Conservation (phyloP, 1,284 basidiomycete genomes). For the Rhizopogon parksii region DNA sequence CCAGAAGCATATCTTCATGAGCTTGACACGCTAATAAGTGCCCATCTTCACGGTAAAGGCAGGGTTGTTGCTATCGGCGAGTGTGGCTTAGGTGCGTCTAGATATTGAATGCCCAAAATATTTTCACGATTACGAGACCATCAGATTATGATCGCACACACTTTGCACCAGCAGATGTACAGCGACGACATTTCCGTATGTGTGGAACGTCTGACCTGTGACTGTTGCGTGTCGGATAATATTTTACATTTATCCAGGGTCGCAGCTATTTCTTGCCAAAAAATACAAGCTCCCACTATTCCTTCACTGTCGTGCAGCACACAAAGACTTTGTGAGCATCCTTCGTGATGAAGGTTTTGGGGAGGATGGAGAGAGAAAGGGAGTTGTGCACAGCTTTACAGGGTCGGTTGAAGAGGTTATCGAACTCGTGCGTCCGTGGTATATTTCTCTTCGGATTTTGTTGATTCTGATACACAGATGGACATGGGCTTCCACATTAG, state of each 20-base stretch:
- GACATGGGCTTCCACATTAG: constrained; percentile 68
- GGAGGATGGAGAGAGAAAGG: constrained; percentile 55
- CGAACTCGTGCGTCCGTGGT: constrained; percentile 52
- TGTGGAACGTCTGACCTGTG: constrained; percentile 2
- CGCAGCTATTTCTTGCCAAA: constrained; percentile 66
- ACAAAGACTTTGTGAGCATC: constrained; percentile 66
- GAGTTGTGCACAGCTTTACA: constrained; percentile 86
- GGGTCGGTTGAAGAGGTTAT: constrained; percentile 61
- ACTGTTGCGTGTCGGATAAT: background rate
- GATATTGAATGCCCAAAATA: background rate
- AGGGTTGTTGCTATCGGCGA: constrained; percentile 78
- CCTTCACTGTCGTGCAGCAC: constrained; percentile 77
- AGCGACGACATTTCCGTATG: constrained; percentile 64
- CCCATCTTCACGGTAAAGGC: constrained; percentile 49
- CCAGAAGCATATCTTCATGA: constrained; percentile 59
- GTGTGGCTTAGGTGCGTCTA: constrained; percentile 69
- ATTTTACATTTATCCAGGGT: constrained; percentile 27
- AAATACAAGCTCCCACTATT: constrained; percentile 76
- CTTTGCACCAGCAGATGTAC: constrained; percentile 60
- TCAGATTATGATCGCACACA: constrained; percentile 81
- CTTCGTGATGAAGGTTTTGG: constrained; percentile 60
- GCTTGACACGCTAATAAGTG: constrained; percentile 50
- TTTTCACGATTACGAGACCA: background rate
- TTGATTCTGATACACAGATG: constrained; percentile 34
- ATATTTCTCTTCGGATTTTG: background rate